Conservation (phyloP, 345 rosid species). For the Boechera stricta region DNA sequence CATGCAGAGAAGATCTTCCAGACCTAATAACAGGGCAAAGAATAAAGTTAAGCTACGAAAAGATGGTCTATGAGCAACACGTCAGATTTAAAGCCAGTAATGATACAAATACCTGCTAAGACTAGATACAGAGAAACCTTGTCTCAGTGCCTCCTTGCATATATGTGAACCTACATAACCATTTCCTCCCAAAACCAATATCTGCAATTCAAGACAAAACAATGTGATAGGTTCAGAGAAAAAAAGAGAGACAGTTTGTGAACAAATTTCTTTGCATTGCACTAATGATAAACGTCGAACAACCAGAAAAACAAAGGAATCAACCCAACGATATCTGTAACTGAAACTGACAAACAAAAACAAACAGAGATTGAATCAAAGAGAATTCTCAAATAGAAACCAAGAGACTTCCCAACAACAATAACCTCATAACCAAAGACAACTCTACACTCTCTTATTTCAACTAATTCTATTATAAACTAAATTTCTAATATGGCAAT, state of each 20-base stretch:
- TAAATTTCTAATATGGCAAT: neutral
- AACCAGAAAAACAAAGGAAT: conserved; percentile 7
- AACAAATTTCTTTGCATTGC: neutral
- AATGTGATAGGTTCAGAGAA: neutral
- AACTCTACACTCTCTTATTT: neutral
- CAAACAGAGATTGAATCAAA: neutral
- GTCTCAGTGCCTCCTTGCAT: conserved; percentile 48
- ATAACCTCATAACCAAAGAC: neutral
- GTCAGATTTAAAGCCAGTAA: neutral
- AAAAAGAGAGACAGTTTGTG: conserved; percentile 5
- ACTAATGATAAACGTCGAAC: neutral
- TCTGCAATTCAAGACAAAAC: conserved; percentile 37
- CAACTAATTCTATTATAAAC: conserved; percentile 3
- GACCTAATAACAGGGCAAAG: conserved; percentile 48
- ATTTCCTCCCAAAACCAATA: conserved; percentile 50
- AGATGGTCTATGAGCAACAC: neutral
- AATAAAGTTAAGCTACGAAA: neutral
- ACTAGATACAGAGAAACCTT: conserved; percentile 49
- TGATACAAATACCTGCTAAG: conserved; percentile 43
- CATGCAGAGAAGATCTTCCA: conserved; percentile 59
- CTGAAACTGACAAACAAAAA: neutral
- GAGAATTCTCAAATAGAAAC: neutral
- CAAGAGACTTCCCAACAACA: neutral
- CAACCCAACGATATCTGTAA: neutral
- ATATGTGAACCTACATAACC: conserved; percentile 50